Conservation (phyloP, 108 stramenopile species). For the Cyclotella baltica region DNA sequence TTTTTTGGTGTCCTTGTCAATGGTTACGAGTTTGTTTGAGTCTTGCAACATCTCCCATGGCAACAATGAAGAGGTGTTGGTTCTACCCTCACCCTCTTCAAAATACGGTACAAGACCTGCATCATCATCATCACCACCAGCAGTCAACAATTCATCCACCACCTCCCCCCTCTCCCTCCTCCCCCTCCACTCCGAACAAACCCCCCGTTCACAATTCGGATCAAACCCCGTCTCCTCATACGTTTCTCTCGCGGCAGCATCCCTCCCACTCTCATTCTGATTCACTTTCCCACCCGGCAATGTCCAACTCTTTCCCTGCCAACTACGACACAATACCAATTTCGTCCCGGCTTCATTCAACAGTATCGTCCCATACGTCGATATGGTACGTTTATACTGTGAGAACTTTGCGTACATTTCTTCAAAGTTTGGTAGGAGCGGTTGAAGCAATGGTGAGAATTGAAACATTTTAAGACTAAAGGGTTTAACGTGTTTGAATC, state of each 20-base stretch:
- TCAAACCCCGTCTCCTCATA: conserved; percentile 95
- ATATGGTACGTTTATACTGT: conserved; percentile 80
- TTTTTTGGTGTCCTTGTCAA: conserved; percentile 73
- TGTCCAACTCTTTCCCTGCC: conserved; percentile 79
- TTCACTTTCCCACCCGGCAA: conserved; percentile 91
- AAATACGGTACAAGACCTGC: conserved; percentile 8
- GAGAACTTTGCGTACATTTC: conserved; percentile 77
- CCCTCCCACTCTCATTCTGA: conserved; percentile 76
- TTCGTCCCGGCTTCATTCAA: conserved; percentile 64
- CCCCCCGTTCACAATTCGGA: conserved; percentile 55
- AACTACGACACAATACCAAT: conserved; percentile 68
- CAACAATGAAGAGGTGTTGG: neutral
- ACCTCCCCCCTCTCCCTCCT: conserved; percentile 28
- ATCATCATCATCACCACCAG: conserved; percentile 4
- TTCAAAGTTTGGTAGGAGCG: conserved; percentile 56
- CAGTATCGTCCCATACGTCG: conserved; percentile 86
- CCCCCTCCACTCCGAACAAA: conserved; percentile 48
- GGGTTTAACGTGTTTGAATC: conserved; percentile 72
- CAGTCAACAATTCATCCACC: conserved; percentile 21
- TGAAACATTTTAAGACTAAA: conserved; percentile 78
- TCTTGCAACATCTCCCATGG: conserved; percentile 67
- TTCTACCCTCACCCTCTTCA: neutral
- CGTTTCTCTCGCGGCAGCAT: conserved; percentile 84
- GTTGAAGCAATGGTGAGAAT: conserved; percentile 66
- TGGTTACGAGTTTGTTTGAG: conserved; percentile 57